A percentile compares a stretch with the other conserved stretches of the same genome.
Evolutionary conservation across 2,329 filamentous ascomycete species (phyloP).

Genomic region (Metarhizium guizhouense): DNA sequence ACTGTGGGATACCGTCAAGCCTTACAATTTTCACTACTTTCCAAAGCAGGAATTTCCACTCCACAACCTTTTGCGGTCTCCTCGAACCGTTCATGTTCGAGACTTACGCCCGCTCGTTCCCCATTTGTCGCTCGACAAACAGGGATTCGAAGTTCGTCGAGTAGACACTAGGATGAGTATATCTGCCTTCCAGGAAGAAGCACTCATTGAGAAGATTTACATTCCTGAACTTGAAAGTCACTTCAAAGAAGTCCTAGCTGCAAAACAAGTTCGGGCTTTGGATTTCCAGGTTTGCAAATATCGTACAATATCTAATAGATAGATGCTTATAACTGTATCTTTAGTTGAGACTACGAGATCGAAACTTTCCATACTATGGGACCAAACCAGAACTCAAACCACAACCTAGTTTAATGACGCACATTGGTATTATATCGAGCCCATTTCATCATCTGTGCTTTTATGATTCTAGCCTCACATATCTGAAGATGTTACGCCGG

Average conservation of each 20-base stretch:
- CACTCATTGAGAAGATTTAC: background rate
- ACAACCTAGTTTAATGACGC: background rate
- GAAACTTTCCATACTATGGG: background rate
- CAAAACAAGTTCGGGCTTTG: background rate
- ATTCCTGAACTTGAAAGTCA: background rate
- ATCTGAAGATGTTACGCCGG: background rate
- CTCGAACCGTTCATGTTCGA: background rate
- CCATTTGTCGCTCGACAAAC: background rate
- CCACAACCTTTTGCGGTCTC: background rate
- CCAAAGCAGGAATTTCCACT: background rate
- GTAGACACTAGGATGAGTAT: background rate
- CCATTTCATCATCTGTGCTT: background rate
- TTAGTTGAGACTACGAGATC: background rate
- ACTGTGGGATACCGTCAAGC: background rate
- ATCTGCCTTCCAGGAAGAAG: background rate
- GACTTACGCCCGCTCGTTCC: background rate
- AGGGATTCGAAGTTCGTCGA: background rate
- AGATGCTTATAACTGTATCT: background rate
- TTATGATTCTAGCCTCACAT: background rate
- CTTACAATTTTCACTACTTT: background rate
- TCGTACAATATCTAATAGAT: background rate
- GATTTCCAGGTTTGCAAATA: background rate
- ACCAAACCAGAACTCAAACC: background rate
- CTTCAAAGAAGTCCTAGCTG: background rate
- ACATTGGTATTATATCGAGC: background rate